Percentiles rank a stretch among this genome's conserved stretches.
phyloP scores from a whole-genome alignment of 179 eudicot species.

The Amaranthus tricolor region DNA sequence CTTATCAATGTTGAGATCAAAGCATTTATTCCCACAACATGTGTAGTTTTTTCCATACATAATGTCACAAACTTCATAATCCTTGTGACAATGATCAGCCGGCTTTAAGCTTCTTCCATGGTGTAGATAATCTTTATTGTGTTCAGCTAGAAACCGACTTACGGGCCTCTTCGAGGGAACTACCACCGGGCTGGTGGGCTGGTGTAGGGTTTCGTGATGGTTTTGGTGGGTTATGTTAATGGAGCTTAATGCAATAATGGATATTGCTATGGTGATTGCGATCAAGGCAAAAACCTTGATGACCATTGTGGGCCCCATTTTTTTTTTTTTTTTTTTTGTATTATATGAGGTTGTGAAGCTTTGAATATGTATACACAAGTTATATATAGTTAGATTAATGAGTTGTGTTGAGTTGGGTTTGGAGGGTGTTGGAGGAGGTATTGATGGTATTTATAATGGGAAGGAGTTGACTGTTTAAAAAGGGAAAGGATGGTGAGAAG shows the following conservation, averaged over 20 bases:
- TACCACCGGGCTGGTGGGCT: background rate
- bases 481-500: background rate
- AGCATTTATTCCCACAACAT: slow-evolving; percentile 72
- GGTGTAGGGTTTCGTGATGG: background rate
- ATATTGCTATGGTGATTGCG: slow-evolving; percentile 33
- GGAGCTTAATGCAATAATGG: slow-evolving; percentile 28
- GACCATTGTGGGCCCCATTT: slow-evolving; percentile 8
- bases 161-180: slow-evolving; percentile 25
- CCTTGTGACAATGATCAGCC: slow-evolving; percentile 56
- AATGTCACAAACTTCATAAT: slow-evolving; percentile 34
- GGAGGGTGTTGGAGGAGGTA: background rate
- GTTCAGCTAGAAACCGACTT: slow-evolving; percentile 42
- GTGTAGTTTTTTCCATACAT: slow-evolving; percentile 34
- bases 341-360: background rate
- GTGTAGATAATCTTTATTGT: background rate
- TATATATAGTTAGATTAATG: background rate
- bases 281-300: slow-evolving; percentile 29
- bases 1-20: slow-evolving; percentile 36
- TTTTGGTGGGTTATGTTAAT: background rate
- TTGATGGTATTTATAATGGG: slow-evolving; percentile 24
- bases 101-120: slow-evolving; percentile 41
- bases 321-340: background rate
- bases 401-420: background rate
- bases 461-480: slow-evolving; percentile 37
- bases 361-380: no score